These are phyloP conservation scores for Aspergillus carlsbadensis DNA, from an alignment of 495 filamentous ascomycete species.

Conservation along the genomic window DNA sequence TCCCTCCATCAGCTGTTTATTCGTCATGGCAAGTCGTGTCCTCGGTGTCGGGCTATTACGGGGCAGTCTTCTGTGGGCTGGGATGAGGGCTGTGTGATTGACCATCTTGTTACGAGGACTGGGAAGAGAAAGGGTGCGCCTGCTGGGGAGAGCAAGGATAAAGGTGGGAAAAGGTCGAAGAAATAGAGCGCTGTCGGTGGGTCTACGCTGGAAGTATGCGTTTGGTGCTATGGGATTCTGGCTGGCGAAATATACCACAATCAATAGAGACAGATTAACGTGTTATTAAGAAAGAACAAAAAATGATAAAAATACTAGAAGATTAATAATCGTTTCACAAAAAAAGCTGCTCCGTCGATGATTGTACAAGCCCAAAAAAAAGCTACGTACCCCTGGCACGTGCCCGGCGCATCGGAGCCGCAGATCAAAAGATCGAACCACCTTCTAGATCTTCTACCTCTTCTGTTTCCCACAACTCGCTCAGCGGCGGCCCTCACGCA, in stretches of 20 bases:
- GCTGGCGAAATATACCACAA: too few relatives aligned
- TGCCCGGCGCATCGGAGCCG: conserved; percentile 21
- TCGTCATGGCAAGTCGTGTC: conserved; percentile 78
- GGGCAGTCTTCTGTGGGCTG: conserved; percentile 44
- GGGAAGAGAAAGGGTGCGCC: conserved; percentile 39
- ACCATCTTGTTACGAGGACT: conserved; percentile 47
- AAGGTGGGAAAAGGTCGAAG: conserved; percentile 1
- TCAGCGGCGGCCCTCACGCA: conserved; percentile 13
- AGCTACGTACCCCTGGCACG: conserved; percentile 5
- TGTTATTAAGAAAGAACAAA: too few relatives aligned
- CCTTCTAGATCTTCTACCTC: conserved; percentile 8
- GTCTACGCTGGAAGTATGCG: neutral
- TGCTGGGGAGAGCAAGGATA: neutral
- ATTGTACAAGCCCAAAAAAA: too few relatives aligned
- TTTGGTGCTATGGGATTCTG: neutral
- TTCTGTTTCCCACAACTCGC: neutral
- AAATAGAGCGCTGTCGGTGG: neutral
- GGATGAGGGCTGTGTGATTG: conserved; percentile 51
- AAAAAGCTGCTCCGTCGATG: too few relatives aligned
- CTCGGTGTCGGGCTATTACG: conserved; percentile 65
- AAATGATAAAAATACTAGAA: too few relatives aligned
- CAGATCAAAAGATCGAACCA: conserved; percentile 25
- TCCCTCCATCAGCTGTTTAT: conserved; percentile 85
- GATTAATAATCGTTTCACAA: too few relatives aligned
- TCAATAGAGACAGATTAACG: too few relatives aligned